phyloP scores from a whole-genome alignment of 2,329 filamentous ascomycete species.

The Alternaria alternata region DNA sequence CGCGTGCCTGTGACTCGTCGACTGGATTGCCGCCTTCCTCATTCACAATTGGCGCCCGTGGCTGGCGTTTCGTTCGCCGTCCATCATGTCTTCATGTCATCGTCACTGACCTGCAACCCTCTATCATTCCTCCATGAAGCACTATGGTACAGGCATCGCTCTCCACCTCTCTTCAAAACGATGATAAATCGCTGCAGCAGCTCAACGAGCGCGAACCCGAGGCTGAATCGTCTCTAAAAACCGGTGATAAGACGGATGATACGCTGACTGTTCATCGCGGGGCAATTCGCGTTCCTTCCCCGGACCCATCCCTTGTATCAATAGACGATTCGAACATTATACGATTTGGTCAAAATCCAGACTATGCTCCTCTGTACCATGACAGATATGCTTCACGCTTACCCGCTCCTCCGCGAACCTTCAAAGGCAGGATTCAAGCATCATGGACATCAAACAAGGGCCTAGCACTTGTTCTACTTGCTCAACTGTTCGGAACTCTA shows the following conservation, averaged over 20 bases:
- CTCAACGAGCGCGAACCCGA: slow-evolving; percentile 8
- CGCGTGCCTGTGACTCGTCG: slow-evolving; percentile 36
- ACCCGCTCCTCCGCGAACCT: slow-evolving; percentile 29
- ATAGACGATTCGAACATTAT: slow-evolving; percentile 45
- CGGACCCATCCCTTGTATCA: slow-evolving; percentile 45
- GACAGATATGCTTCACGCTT: slow-evolving; percentile 34
- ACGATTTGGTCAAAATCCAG: slow-evolving; percentile 34
- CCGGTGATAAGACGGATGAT: slow-evolving; percentile 41
- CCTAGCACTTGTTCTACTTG: slow-evolving; percentile 73
- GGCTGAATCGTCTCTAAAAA: slow-evolving; percentile 30
- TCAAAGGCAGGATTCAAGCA: slow-evolving; percentile 28
- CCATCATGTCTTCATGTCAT: slow-evolving; percentile 19
- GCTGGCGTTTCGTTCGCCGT: slow-evolving; percentile 21
- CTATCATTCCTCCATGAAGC: slow-evolving; percentile 23
- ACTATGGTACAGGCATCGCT: slow-evolving; percentile 35
- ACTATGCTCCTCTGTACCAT: slow-evolving; percentile 24
- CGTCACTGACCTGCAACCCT: slow-evolving; percentile 16
- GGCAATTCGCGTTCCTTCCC: slow-evolving; percentile 44
- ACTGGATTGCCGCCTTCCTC: slow-evolving; percentile 32
- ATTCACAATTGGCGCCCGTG: slow-evolving; percentile 30
- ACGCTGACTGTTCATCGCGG: slow-evolving; percentile 36
- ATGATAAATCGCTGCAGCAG: slow-evolving; percentile 30
- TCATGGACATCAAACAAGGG: slow-evolving; percentile 75
- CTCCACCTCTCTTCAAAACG: slow-evolving; percentile 26
- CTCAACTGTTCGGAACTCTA: slow-evolving; percentile 81